Base-by-base conservation (phyloP, 768 basidiomycete genomes). In the Saitozyma podzolica region DNA sequence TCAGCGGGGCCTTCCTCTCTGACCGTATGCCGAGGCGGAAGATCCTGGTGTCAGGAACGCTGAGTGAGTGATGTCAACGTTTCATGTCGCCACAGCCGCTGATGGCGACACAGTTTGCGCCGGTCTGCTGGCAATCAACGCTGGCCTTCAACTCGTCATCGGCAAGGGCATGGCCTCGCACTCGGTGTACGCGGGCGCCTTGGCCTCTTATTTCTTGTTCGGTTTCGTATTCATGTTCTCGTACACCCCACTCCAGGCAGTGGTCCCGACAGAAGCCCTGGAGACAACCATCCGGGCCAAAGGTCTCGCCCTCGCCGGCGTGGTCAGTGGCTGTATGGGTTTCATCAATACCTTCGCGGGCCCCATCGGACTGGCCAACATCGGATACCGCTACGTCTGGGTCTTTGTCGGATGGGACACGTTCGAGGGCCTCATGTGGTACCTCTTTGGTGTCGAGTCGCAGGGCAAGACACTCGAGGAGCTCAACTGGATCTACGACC, bases 251-350 rank as follows among this genome's bases (percentile, higher is more conserved):
- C 81, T 87, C 20, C 86, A 86, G 75, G 85, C 10, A 0, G 72
- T 85, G 6, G 85, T 85, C 63, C 84, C 85, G 3, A 82, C 83
- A 16, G 86, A 87, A 65, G 84, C 83, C 68, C 76, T 86, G n/a
- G 81, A 83, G 58, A 85, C 84, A 55, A 86, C 84, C 47, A 83
- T 85, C 37, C 82, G 86, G 50, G 85, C 86, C 7, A 87, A 87
- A 73, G 86, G 86, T 60, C 85, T 87, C 82, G 85, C 85, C 5
- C 70, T 84, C 79, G 85, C 79, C 61, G 83, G 72, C 29, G 61
- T 74, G 52, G 71, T 76, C 41, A 65, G 69, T 58, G 62, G 64
- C 50, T 58, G 64, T 29, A 61, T 77, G 60, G 62, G 68, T 11
- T 80, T 80, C 73, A 79, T 81, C 71, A 86, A 85, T 67, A 82